Evolutionary conservation across 805 yeast species (phyloP), one percentile per base, ranked within the genome.

Genomic region (Hanseniaspora mollemarum): DNA sequence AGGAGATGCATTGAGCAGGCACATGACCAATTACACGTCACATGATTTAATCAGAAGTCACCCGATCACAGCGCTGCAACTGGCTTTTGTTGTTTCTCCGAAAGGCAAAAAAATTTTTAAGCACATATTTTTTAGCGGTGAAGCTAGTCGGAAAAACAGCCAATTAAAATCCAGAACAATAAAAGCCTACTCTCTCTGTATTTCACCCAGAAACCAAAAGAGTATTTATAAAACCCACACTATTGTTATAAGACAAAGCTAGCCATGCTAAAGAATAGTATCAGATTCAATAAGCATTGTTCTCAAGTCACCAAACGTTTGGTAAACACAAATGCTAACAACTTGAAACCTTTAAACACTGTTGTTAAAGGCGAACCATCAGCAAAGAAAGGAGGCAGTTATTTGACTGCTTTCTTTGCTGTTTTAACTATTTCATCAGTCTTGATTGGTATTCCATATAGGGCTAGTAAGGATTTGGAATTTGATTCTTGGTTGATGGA

Each of bases 401-500:
- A 35, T 35, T 21, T 25, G 6, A 39, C 41, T 13, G 26, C 28
- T 8, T 37, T 37, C 21, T 37, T 37, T 37, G 41, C 41, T 12
- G 28, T 22, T 37, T 37, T 37, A 22, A 37, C 41, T 21, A 6
- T 37, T 21, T 21, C 28, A 22, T 37, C 41, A 10, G 22, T 37
- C 22, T 26, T 28, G 10, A 13, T 37, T 37, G 41, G 41, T 37
- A 22, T 37, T 9, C 41, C 41, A 37, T 37, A 37, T 16, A 37
- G 41, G 26, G 48, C 48, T 10, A 28, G 22, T 32, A 33, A 43
- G 24, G 40, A 43, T 33, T 37, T 37, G 15, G 38, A 43, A 25
- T 46, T 46, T 40, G 40, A 46, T 25, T n/a, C 18, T 12, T 46
- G 50, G 50, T n/a, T 46, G 10, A 25, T 38, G 25, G 38, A 46